A percentile compares a stretch with the other conserved stretches of the same genome.
Evolutionary conservation across 306 rosid species (phyloP).

Genomic region (Nissolia schottii): DNA sequence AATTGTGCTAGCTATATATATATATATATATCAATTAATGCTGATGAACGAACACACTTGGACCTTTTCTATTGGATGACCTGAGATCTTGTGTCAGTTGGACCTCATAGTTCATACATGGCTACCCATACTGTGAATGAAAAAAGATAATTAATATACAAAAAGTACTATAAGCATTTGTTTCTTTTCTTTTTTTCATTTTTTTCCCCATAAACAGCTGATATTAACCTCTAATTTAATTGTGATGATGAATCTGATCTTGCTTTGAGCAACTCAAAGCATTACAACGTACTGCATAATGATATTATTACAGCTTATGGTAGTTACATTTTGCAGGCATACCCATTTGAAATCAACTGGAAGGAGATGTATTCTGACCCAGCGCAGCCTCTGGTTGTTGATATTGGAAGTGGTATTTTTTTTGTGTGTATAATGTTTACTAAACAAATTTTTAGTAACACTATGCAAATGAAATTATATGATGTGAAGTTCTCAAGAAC

Average conservation of each 20-base stretch:
- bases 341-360: conserved; percentile 79
- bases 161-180: neutral
- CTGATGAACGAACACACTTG: neutral
- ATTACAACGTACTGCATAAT: neutral
- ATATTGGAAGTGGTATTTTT: conserved; percentile 85
- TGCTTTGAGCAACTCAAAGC: conserved; percentile 20
- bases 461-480: neutral
- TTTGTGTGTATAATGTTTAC: neutral
- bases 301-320: conserved; percentile 18
- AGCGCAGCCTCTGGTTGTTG: conserved; percentile 72
- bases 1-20: neutral
- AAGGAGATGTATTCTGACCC: conserved; percentile 46
- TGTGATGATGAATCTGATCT: conserved; percentile 2
- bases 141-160: neutral
- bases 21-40: too few relatives aligned
- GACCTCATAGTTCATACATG: neutral
- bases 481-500: neutral
- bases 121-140: neutral
- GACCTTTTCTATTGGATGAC: neutral
- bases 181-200: neutral
- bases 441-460: neutral
- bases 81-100: neutral
- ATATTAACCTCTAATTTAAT: neutral
- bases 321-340: conserved; percentile 65
- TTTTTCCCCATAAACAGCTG: neutral